phyloP scores from a whole-genome alignment of 73 alveolate genomes.

The Stentor roeselii region DNA sequence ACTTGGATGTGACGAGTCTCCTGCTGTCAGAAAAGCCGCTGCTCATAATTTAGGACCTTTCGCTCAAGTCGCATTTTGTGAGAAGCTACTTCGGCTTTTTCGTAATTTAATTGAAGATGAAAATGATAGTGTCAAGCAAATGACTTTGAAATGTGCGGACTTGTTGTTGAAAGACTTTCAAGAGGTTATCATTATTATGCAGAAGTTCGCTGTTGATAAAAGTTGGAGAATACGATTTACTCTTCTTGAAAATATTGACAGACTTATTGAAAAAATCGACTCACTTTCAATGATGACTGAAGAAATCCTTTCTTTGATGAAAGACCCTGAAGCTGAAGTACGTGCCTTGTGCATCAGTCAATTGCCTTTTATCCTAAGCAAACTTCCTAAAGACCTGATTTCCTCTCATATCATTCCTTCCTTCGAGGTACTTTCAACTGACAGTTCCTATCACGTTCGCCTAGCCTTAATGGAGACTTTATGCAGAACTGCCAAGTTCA shows the following conservation, averaged over 20 bases:
- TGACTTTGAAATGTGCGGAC: conserved; percentile 17
- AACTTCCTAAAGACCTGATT: background rate
- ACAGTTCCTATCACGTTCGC: background rate
- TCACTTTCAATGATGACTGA: no score
- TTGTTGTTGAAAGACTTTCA: background rate
- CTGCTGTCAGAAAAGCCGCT: conserved; percentile 84
- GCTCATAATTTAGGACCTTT: conserved; percentile 61
- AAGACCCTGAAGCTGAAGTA: conserved; percentile 30
- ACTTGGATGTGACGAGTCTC: conserved; percentile 73
- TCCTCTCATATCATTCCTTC: background rate
- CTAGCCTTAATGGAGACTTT: conserved; percentile 19
- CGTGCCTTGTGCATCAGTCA: background rate
- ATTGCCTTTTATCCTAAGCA: background rate
- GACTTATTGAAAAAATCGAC: background rate
- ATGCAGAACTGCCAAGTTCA: background rate
- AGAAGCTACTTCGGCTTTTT: conserved; percentile 54
- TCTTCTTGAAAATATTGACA: conserved; percentile 41
- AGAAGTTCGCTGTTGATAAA: conserved; percentile 35
- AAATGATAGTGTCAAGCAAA: conserved; percentile 67
- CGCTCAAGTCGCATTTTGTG: conserved; percentile 41
- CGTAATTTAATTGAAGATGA: conserved; percentile 67
- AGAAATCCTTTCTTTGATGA: background rate
- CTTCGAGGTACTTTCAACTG: background rate
- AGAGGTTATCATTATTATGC: conserved; percentile 23
- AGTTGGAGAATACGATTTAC: conserved; percentile 68